These are phyloP conservation scores for Chaetomidium leptoderma DNA, from an alignment of 495 filamentous ascomycete genomes.

Conservation along the genomic window DNA sequence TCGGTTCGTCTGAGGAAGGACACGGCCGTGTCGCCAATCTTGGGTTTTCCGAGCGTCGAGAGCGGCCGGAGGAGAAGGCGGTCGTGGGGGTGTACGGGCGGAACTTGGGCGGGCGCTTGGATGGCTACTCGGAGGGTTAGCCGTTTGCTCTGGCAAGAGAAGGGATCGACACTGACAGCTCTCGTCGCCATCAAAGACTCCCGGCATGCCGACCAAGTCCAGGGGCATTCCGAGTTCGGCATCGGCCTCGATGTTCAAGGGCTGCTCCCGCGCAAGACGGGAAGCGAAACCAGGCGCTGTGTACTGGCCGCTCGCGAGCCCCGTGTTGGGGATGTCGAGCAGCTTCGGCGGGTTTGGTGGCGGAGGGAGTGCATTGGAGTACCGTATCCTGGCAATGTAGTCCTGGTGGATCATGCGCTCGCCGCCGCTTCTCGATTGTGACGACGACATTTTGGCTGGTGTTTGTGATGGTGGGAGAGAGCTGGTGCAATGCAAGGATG, in stretches of 20 bases:
- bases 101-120: constrained; percentile 64
- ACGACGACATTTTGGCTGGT: constrained; percentile 40
- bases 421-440: constrained; percentile 35
- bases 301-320: constrained; percentile 74
- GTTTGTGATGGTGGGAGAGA: not conserved
- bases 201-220: constrained; percentile 89
- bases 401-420: constrained; percentile 82
- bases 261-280: constrained; percentile 79
- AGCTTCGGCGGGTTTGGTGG: constrained; percentile 93
- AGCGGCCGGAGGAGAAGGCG: constrained; percentile 74
- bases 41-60: constrained; percentile 74
- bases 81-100: constrained; percentile 74
- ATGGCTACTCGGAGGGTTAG: constrained; percentile 59
- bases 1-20: constrained; percentile 96
- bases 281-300: constrained; percentile 83
- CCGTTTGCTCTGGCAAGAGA: constrained; percentile 2
- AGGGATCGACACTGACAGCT: constrained; percentile 60
- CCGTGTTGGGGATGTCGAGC: constrained; percentile 90
- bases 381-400: constrained; percentile 91
- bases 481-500: not conserved
- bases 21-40: constrained; percentile 58
- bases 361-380: constrained; percentile 89
- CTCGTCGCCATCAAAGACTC: constrained; percentile 92
- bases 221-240: constrained; percentile 96
- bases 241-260: constrained; percentile 95